Evolutionary conservation across 2,329 filamentous ascomycete genomes (phyloP).

Genomic region (Elsinoe perseae): DNA sequence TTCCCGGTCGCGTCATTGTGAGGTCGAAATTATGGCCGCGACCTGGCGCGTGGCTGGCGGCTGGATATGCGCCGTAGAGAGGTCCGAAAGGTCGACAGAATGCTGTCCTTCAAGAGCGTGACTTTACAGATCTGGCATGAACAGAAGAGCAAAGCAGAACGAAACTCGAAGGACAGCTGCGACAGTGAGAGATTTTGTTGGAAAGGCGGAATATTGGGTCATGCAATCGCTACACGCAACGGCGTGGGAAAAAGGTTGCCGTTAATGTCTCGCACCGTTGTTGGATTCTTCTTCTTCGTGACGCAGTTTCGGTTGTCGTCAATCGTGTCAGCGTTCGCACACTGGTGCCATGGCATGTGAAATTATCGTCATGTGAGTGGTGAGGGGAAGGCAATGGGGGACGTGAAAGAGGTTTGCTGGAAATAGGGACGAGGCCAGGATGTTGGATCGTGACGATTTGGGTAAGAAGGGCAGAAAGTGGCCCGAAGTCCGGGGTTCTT

Average conservation of each 20-base stretch:
- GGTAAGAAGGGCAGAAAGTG: conserved; percentile 1
- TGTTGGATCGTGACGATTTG: conserved; percentile 11
- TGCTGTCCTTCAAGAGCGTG: not conserved
- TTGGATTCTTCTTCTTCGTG: conserved; percentile 3
- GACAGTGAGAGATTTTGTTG: conserved; percentile 4
- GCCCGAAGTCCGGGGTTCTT: conserved; percentile 1
- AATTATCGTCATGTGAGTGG: not conserved
- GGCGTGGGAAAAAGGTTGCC: conserved; percentile 2
- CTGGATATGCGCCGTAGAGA: not conserved
- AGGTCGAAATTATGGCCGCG: conserved; percentile 6
- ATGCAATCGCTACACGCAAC: conserved; percentile 14
- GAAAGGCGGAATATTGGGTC: conserved; percentile 6
- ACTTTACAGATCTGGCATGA: not conserved
- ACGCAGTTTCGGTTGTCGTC: not conserved
- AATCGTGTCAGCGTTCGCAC: not conserved
- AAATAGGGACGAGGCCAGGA: conserved; percentile 14
- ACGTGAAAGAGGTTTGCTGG: not conserved
- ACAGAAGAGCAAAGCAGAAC: not conserved
- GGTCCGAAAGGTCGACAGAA: not conserved
- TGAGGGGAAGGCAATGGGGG: not conserved
- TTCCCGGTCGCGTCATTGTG: conserved; percentile 20
- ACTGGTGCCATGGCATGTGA: not conserved
- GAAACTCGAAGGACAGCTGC: not conserved
- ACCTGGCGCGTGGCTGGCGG: not conserved
- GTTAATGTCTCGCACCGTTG: conserved; percentile 5